Evolutionary conservation across 257 asterid genomes (phyloP), one percentile per base, ranked within the genome.

Genomic region (Craterostigma plantagineum): DNA sequence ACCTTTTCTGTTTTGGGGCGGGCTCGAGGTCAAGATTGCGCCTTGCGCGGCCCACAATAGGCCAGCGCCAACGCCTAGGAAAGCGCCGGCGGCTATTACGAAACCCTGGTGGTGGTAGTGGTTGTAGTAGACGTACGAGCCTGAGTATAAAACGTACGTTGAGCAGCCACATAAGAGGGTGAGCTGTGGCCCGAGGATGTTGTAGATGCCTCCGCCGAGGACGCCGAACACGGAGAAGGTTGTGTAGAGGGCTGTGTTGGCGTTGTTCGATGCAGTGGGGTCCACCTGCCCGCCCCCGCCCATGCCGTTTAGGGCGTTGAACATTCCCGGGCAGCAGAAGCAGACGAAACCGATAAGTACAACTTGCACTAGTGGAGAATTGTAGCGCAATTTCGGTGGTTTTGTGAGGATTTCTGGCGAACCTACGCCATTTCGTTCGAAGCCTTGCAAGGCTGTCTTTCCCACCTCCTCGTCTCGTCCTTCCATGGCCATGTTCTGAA

Each of bases 261-360:
- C 95, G 65, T 90, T 83, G 78, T 90, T 79, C 14, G 79, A 67
- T 7, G 94, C 98, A 4, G 78, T 67, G 56, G 72, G 71, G 45
- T 90, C 73, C 1, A 82, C 75, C 56, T 90, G 98, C 10, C 98
- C 95, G 35, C 84, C 94, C 49, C 79, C 95, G 12, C 94, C 98
- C 98, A 90, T 79, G 33, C 98, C 95, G 53, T 86, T 73, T 14
- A 90, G 91, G 14, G 98, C 98, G 51, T 79, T 83, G 53, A 79
- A 90, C 98, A 90, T 90, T 0, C 98, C 95, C 0, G 95, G 98
- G 61, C 98, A 90, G 61, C 92, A 90, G 64, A 90, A 90, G 16
- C 98, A 90, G 6, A 90, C 94, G 0, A 83, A 38, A 10, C 95
- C 98, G 50, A 90, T 90, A 7, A 90, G 35, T 4, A 42, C 52